Base-by-base conservation (phyloP, 345 rosid genomes). In the Cardamine chenopodiifolia region DNA sequence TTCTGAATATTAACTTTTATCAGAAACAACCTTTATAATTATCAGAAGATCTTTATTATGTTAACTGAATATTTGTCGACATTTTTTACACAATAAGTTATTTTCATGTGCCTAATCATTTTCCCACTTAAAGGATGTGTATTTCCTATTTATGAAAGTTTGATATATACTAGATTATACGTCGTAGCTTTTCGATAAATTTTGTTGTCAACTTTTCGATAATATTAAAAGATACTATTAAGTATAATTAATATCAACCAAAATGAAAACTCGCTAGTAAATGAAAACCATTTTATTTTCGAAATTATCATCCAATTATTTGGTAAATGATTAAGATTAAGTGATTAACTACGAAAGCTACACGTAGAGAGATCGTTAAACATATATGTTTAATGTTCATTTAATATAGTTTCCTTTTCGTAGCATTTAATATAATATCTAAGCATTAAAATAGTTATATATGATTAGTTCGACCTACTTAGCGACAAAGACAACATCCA, bases 401-500 rank as follows among this genome's bases (percentile, higher is more conserved):
- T 69, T 35, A 34, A 69, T 64, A 77, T 7, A 35, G 4, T 13
- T 39, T 22, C 17, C 45, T 35, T 59, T 57, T 31, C 8, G 8
- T 57, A 17, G 17, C 59, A 52, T 62, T 68, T 45, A 62, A 68
- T 70, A 77, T 47, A 47, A 64, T 49, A 70, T 76, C 54, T 47
- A 55, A 76, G 42, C 71, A 39, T 25, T 50, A 40, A 35, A 56
- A 57, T 32, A 44, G 35, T 75, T 49, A 47, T 28, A 50, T 39
- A 50, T 20, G 50, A 60, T 50, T 40, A 52, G 48, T 32, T 62
- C 67, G 74, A 69, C 70, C 70, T 56, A 77, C 71, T 40, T 37
- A 29, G 66, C 71, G 81, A 48, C 72, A 65, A 77, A 71, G 35
- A 71, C 56, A 58, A 22, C 77, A 58, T 71, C 81, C 50, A 78